These are phyloP conservation scores for Botrytis tulipae DNA, from an alignment of 2,329 filamentous ascomycete species.

Conservation along the genomic window DNA sequence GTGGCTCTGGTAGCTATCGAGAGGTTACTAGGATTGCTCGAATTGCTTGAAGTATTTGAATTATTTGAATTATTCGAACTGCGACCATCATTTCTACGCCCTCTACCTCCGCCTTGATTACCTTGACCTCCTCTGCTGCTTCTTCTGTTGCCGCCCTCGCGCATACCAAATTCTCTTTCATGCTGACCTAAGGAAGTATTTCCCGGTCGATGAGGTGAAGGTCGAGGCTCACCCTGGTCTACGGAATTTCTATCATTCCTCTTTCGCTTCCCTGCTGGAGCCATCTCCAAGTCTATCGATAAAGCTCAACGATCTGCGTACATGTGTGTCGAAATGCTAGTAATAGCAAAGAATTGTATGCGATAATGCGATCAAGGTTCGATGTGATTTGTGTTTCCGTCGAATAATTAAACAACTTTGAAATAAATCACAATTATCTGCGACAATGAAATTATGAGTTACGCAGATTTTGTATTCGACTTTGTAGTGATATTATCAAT, in stretches of 20 bases:
- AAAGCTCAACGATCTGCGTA: slow-evolving; percentile 29
- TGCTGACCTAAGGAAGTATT: slow-evolving; percentile 57
- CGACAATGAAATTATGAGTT: not conserved
- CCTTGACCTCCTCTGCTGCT: slow-evolving; percentile 47
- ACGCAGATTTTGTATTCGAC: not conserved
- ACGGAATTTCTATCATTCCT: slow-evolving; percentile 38
- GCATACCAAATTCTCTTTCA: slow-evolving; percentile 53
- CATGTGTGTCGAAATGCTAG: slow-evolving; percentile 29
- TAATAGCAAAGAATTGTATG: not conserved
- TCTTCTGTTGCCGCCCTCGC: slow-evolving; percentile 47
- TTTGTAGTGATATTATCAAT: not conserved
- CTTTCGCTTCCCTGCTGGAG: slow-evolving; percentile 39
- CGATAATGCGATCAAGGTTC: not conserved
- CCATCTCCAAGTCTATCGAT: slow-evolving; percentile 34
- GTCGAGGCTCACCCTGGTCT: slow-evolving; percentile 49
- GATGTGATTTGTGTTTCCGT: not conserved
- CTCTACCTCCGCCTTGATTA: slow-evolving; percentile 32
- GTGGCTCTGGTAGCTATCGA: slow-evolving; percentile 34
- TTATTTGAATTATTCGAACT: slow-evolving; percentile 23
- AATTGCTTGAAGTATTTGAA: slow-evolving; percentile 31
- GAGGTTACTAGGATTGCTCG: slow-evolving; percentile 34
- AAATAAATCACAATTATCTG: not conserved
- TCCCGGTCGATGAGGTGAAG: slow-evolving; percentile 61
- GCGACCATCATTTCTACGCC: slow-evolving; percentile 34
- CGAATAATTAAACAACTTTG: not conserved